Base-by-base conservation (phyloP, 805 yeast genomes). In the Candida piceae region DNA sequence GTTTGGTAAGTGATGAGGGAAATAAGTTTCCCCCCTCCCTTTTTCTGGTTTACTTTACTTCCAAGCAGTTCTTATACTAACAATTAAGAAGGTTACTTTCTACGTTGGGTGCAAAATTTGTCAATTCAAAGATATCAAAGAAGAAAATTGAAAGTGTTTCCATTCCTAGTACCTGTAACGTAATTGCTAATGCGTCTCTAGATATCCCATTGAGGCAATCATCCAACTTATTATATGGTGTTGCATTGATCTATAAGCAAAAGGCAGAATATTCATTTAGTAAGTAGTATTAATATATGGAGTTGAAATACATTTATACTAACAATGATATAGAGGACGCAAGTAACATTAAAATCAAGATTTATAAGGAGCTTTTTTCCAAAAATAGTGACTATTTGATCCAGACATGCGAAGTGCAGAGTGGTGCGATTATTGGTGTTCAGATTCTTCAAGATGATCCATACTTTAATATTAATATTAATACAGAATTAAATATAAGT, bases 201-300 rank as follows among this genome's bases (percentile, higher is more conserved):
- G 43, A 40, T 3, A 22, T 52, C 13, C 45, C 63, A 1, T 40
- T 64, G 27, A 52, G 77, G 29, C 55, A 64, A 13, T 52, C 63
- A 0, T 69, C 78, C 0, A 66, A 55, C 34, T 52, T 76, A 8
- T 49, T 76, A 38, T 64, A 69, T 45, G 82, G 82, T 0, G 57
- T 72, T 1, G 58, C 74, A 1, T 43, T 76, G 31, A 60, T 69
- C 19, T 73, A 71, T 50, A 71, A 64, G 39, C 69, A 70, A 19
- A 73, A 78, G 49, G 65, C 72, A 0, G 67, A 66, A 4, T 68
- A 67, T 45, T 65, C 71, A 44, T 64, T 62, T 44, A 49, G 58
- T 48, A 43, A 40, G 60, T 47, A 18, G n/a, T n/a, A n/a, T n/a
- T n/a, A n/a, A n/a, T n/a, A n/a, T n/a, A n/a, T n/a, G n/a, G n/a